Evolutionary conservation across 352 stramenopile genomes (phyloP).

Genomic region (Globisporangium paroecandrum): DNA sequence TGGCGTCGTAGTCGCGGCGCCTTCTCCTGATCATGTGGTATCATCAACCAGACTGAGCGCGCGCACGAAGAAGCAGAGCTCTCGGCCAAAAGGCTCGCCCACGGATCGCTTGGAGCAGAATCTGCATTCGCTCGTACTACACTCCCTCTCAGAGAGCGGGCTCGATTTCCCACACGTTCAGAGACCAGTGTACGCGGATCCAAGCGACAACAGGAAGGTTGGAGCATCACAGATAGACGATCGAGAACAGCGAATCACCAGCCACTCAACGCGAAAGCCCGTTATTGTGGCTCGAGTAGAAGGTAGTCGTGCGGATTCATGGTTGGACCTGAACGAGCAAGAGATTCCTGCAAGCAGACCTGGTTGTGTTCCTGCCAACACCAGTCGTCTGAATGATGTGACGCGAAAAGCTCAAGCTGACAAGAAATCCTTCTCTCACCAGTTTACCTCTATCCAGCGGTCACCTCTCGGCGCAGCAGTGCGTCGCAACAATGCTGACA

Average conservation of each 20-base stretch:
- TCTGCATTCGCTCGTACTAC: constrained; percentile 44
- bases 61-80: background rate
- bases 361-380: background rate
- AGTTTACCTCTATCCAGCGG: background rate
- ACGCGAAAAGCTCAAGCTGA: background rate
- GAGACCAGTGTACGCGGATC: constrained; percentile 4
- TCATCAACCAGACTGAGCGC: background rate
- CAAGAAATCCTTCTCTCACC: background rate
- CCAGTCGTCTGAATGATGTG: background rate
- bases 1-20: constrained; percentile 14
- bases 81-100: background rate
- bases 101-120: constrained; percentile 38
- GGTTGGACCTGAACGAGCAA: background rate
- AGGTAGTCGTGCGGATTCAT: background rate
- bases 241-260: background rate
- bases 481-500: constrained; percentile 1
- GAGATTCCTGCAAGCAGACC: background rate
- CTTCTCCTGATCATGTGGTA: background rate
- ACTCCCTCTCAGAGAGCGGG: constrained; percentile 60
- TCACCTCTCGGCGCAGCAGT: constrained; percentile 1
- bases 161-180: constrained; percentile 60
- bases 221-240: background rate
- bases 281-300: constrained; percentile 4
- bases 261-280: background rate
- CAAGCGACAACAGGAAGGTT: constrained; percentile 2